phyloP scores from a whole-genome alignment of 306 rosid species.

The Begonia peltatifolia region DNA sequence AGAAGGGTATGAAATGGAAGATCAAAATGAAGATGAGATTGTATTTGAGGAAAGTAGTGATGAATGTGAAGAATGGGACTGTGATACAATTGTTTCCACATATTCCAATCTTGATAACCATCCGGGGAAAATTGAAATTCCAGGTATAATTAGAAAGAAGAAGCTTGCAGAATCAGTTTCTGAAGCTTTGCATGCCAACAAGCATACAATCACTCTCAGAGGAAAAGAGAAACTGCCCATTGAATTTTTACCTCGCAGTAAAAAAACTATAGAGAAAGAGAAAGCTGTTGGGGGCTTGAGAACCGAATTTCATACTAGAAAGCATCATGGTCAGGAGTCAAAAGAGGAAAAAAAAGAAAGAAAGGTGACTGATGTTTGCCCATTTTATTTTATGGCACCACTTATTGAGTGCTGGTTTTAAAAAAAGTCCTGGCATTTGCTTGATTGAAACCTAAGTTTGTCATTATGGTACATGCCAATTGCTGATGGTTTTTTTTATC shows the following conservation, averaged over 20 bases:
- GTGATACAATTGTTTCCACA: slow-evolving; percentile 80
- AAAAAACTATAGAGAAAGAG: slow-evolving; percentile 35
- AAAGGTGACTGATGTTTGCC: slow-evolving; percentile 35
- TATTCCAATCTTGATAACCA: slow-evolving; percentile 82
- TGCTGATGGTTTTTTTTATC: slow-evolving; percentile 2
- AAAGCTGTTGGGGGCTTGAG: slow-evolving; percentile 22
- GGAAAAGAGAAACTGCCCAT: slow-evolving; percentile 77
- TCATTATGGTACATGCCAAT: not conserved
- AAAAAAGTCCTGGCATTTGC: no score
- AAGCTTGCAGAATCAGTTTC: slow-evolving; percentile 53
- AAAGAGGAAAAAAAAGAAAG: slow-evolving; percentile 85
- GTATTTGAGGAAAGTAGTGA: slow-evolving; percentile 68
- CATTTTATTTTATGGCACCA: not conserved
- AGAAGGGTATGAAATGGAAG: slow-evolving; percentile 58
- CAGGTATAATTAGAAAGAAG: slow-evolving; percentile 48
- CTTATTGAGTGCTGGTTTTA: no score
- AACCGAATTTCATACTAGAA: slow-evolving; percentile 48
- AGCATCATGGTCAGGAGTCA: slow-evolving; percentile 60
- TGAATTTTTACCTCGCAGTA: slow-evolving; percentile 52
- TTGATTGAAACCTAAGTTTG: no score
- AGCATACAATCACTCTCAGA: slow-evolving; percentile 41
- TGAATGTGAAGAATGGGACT: slow-evolving; percentile 83
- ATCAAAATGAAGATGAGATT: slow-evolving; percentile 26
- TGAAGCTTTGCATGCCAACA: slow-evolving; percentile 36
- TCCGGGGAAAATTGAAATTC: slow-evolving; percentile 67